phyloP scores from a whole-genome alignment of 495 filamentous ascomycete species.

The Staphylotrichum longicolle region DNA sequence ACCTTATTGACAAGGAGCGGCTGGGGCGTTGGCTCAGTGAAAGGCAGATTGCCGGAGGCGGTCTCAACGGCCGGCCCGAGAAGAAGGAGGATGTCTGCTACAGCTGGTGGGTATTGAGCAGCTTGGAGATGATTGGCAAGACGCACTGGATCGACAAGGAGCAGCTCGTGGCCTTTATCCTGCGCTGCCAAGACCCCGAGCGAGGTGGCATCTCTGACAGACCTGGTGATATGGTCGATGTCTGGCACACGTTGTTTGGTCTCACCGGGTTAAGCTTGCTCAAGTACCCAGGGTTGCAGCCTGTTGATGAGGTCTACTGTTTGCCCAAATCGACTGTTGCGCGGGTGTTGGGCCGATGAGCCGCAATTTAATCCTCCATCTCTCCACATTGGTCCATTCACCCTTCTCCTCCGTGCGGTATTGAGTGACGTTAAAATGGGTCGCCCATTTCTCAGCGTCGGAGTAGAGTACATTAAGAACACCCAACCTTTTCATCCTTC shows the following conservation, averaged over 20 bases:
- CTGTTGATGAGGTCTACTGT: conserved; percentile 87
- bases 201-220: conserved; percentile 84
- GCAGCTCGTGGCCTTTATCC: conserved; percentile 74
- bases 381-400: background rate
- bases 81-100: conserved; percentile 97
- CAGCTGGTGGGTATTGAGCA: conserved; percentile 95
- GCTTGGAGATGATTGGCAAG: conserved; percentile 81
- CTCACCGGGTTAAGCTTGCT: conserved; percentile 85
- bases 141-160: conserved; percentile 87
- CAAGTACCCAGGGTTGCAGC: conserved; percentile 66
- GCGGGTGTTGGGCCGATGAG: conserved; percentile 47
- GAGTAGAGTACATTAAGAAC: too few species aligned
- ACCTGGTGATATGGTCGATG: conserved; percentile 92
- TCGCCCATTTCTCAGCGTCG: too few species aligned
- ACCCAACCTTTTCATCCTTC: too few species aligned
- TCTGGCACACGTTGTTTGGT: conserved; percentile 92
- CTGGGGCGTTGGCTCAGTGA: conserved; percentile 91
- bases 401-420: background rate
- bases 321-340: conserved; percentile 67
- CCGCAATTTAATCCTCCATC: conserved; percentile 14
- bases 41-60: conserved; percentile 80
- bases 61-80: conserved; percentile 90
- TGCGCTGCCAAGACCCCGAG: conserved; percentile 83
- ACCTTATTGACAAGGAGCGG: conserved; percentile 78
- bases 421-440: too few species aligned